These are phyloP conservation scores for Trichoderma pleuroti DNA, from an alignment of 2,329 filamentous ascomycete species.

Conservation along the genomic window DNA sequence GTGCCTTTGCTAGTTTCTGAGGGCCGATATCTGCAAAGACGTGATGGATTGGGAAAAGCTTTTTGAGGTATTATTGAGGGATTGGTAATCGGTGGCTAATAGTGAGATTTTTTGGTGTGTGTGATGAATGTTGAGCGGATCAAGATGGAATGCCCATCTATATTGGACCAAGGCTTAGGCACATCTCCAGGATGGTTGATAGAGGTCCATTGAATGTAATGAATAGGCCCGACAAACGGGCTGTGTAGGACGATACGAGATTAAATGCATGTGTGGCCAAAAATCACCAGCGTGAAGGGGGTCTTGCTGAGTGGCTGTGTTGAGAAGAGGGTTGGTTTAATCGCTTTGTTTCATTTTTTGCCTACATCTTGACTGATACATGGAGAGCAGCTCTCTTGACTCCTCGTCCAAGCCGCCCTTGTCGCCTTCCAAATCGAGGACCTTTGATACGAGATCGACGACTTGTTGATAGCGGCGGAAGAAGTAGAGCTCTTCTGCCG, in stretches of 20 bases:
- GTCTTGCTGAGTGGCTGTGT: neutral
- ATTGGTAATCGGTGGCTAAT: neutral
- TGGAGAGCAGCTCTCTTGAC: constrained; percentile 36
- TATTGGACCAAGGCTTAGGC: neutral
- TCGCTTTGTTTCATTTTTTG: constrained; percentile 27
- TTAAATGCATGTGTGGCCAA: neutral
- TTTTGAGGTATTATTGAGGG: neutral
- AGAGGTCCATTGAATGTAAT: neutral
- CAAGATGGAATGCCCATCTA: neutral
- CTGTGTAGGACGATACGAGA: neutral
- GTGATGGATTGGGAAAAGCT: neutral
- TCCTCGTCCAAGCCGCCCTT: constrained; percentile 42
- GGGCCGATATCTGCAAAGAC: neutral
- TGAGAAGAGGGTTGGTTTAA: neutral
- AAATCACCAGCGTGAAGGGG: neutral
- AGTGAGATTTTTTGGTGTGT: neutral
- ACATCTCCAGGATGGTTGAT: neutral
- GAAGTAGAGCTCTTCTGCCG: constrained; percentile 57
- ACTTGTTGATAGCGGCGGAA: constrained; percentile 46
- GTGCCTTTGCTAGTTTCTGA: neutral
- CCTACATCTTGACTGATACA: constrained; percentile 43
- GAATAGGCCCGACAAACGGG: neutral
- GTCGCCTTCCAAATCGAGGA: constrained; percentile 32
- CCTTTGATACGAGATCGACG: constrained; percentile 37
- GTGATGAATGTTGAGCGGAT: neutral